Base-by-base conservation (phyloP, 2,329 filamentous ascomycete genomes). In the Fusarium cyanostomum region DNA sequence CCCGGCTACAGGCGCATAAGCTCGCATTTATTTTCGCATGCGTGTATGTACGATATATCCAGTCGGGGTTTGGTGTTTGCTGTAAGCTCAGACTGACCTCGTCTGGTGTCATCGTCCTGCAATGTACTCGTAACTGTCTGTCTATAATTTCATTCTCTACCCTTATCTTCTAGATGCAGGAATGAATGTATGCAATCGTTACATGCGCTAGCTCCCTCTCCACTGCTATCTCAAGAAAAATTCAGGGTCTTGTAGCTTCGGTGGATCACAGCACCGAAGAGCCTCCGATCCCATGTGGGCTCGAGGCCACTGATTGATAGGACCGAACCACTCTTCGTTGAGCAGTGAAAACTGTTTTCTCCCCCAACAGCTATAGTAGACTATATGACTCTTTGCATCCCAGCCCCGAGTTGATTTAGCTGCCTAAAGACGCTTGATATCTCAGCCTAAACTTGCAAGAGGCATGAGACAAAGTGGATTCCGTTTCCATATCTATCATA, bases 281-380 rank as follows among this genome's bases (percentile, higher is more conserved):
- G 68, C 68, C 68, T 69, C 68, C 68, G 66, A 34, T 60, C 16
- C 63, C 63, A 70, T 69, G 68, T 70, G 68, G 68, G 61, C 43
- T 67, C 56, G 55, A 53, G 54, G 49, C 54, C 35, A 46, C 44
- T 55, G 41, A 51, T 56, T 51, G 63, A 67, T 66, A 66, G 64
- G 64, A 58, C 63, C 64, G 64, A 66, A 56, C 67, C 56, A 30
- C 28, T 34, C 15, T 34, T 66, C 39, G 43, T 38, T 53, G 51
- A 60, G 50, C 41, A 41, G 49, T 56, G 54, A 44, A 58, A 58
- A 65, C 48, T 39, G 16, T 35, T 28, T 42, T 41, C 21, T 21
- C 21, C 31, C 45, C 45, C 58, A 51, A 56, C 58, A 59, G 35
- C 34, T 66, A n/a, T n/a, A n/a, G n/a, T n/a, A 21, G 21, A 21